phyloP scores from a whole-genome alignment of 2,329 filamentous ascomycete species.

The Cadophora gregata region DNA sequence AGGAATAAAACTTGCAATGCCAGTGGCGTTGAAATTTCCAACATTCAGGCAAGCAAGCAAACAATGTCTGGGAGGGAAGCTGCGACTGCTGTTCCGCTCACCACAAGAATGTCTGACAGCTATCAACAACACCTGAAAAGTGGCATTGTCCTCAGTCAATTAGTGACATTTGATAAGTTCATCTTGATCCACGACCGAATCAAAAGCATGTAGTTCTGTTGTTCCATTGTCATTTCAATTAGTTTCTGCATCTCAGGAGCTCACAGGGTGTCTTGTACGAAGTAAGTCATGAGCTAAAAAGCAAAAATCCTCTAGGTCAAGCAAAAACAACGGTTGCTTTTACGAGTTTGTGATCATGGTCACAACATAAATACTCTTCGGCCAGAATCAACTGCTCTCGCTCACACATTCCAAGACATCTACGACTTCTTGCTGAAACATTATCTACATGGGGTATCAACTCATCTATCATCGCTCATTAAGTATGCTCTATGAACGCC shows the following conservation, averaged over 20 bases:
- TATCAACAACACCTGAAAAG: background rate
- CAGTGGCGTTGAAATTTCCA: background rate
- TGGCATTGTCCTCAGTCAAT: background rate
- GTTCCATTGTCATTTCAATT: background rate
- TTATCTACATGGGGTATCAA: constrained; percentile 30
- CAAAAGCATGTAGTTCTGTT: background rate
- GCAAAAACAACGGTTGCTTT: background rate
- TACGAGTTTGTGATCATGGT: too few relatives aligned
- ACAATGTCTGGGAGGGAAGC: constrained; percentile 3
- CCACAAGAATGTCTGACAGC: background rate
- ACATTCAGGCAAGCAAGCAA: constrained; percentile 1
- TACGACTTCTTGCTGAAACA: background rate
- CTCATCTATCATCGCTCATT: constrained; percentile 20
- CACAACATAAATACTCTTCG: too few relatives aligned
- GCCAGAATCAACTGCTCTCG: background rate
- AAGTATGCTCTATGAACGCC: constrained; percentile 1
- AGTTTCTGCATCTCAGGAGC: background rate
- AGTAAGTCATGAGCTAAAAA: background rate
- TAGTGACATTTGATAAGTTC: background rate
- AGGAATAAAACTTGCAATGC: background rate
- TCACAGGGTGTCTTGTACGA: background rate
- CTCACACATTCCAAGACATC: background rate
- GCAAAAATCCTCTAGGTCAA: background rate
- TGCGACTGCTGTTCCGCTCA: background rate
- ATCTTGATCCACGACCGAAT: too few relatives aligned